A percentile compares a stretch with the other conserved stretches of the same genome.
phyloP scores from a whole-genome alignment of 2,329 filamentous ascomycete genomes.

The Colletotrichum chrysophilum region DNA sequence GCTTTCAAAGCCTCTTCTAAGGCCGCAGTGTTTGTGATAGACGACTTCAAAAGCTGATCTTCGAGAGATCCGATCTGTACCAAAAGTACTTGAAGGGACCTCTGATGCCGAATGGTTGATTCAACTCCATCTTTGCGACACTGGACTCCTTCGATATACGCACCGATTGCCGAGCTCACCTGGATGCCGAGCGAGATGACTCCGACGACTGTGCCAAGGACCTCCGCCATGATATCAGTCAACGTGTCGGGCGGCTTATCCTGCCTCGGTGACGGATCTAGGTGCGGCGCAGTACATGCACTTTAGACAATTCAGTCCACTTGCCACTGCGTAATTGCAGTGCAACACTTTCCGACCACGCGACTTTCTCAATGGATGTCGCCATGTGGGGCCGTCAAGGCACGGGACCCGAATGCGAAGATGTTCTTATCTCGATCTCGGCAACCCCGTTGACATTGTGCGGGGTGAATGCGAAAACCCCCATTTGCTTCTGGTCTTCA shows the following conservation, averaged over 20 bases:
- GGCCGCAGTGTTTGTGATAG: rapidly evolving
- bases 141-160: not conserved
- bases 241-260: not conserved
- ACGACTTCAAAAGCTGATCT: rapidly evolving
- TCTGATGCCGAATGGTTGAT: not conserved
- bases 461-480: not conserved
- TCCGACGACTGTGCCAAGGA: not conserved
- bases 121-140: not conserved
- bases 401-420: not conserved
- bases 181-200: not conserved
- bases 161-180: not conserved
- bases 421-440: not conserved
- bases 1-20: not conserved
- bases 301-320: not conserved
- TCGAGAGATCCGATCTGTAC: not conserved
- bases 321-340: not conserved
- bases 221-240: not conserved
- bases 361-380: not conserved
- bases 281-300: not conserved
- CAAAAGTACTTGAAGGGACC: not conserved
- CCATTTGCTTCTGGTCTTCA: not conserved
- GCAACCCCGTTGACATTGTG: not conserved
- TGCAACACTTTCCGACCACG: not conserved
- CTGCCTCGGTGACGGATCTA: not conserved
- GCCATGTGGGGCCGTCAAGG: not conserved